Percentiles rank a stretch among this genome's conserved stretches.
Evolutionary conservation across 2,329 filamentous ascomycete genomes (phyloP).

Genomic region (Aspergillus tubingensis): DNA sequence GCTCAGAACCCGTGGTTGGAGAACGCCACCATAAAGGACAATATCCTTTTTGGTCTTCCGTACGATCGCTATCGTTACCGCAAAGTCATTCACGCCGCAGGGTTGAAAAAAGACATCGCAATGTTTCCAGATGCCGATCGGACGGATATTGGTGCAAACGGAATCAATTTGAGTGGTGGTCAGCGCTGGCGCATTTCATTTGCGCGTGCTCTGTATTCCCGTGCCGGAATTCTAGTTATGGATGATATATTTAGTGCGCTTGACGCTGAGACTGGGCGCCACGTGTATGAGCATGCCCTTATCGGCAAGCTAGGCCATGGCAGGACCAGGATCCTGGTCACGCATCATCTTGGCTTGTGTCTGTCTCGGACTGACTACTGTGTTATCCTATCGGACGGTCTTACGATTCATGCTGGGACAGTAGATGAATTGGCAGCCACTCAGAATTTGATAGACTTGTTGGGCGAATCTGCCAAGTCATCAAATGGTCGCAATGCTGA

Average conservation of each 20-base stretch:
- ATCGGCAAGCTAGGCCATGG: constrained; percentile 68
- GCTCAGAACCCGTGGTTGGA: constrained; percentile 84
- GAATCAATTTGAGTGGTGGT: constrained; percentile 80
- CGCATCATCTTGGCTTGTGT: constrained; percentile 74
- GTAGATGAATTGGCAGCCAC: constrained; percentile 58
- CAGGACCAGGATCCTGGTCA: constrained; percentile 76
- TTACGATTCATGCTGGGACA: constrained; percentile 63
- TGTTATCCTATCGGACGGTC: constrained; percentile 71
- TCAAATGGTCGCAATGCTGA: constrained; percentile 26
- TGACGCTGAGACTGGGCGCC: constrained; percentile 77
- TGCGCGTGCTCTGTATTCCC: constrained; percentile 76
- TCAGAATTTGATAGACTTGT: constrained; percentile 46
- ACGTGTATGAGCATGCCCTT: constrained; percentile 75
- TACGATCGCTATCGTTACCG: constrained; percentile 68
- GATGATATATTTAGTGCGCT: constrained; percentile 84
- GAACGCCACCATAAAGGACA: constrained; percentile 75
- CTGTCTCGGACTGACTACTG: constrained; percentile 72
- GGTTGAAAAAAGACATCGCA: constrained; percentile 72
- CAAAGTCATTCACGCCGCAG: constrained; percentile 71
- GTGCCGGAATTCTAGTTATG: constrained; percentile 72
- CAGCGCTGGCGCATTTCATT: constrained; percentile 82
- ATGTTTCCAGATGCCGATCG: constrained; percentile 75
- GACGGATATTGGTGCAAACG: constrained; percentile 82
- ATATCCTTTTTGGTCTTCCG: constrained; percentile 76
- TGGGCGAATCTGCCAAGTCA: constrained; percentile 49